Evolutionary conservation across 1,284 basidiomycete genomes (phyloP).

Genomic region (Cutaneotrichosporon dermatis): DNA sequence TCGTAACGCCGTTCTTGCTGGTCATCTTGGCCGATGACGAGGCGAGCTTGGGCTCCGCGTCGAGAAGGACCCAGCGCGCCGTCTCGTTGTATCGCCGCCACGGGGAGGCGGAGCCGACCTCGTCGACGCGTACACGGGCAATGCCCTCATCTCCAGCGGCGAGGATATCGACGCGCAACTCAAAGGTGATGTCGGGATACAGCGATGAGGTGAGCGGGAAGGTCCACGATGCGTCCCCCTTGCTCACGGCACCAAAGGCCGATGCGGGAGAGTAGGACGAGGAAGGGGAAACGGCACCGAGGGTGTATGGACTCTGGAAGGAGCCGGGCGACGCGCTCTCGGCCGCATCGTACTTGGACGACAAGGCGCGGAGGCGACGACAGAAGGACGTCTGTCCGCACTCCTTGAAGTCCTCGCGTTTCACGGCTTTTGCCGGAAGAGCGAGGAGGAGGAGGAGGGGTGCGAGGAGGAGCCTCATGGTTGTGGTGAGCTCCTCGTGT

Average conservation of each 20-base stretch:
- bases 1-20: slow-evolving; percentile 49
- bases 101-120: slow-evolving; percentile 60
- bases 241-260: slow-evolving; percentile 42
- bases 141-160: slow-evolving; percentile 60
- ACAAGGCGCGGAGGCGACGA: slow-evolving; percentile 74
- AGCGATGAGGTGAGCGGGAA: slow-evolving; percentile 70
- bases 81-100: slow-evolving; percentile 83
- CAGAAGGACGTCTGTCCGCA: slow-evolving; percentile 88
- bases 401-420: slow-evolving; percentile 78
- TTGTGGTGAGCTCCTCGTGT: slow-evolving; percentile 7
- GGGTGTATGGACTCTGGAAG: slow-evolving; percentile 79
- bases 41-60: slow-evolving; percentile 57
- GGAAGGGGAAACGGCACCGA: slow-evolving; percentile 57
- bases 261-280: slow-evolving; percentile 44
- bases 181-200: slow-evolving; percentile 75
- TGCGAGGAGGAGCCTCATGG: slow-evolving; percentile 11
- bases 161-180: slow-evolving; percentile 72
- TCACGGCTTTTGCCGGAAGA: slow-evolving; percentile 41
- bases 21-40: slow-evolving; percentile 53
- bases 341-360: slow-evolving; percentile 58
- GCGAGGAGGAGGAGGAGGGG: slow-evolving; percentile 10
- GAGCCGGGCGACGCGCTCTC: slow-evolving; percentile 40
- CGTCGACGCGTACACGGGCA: slow-evolving; percentile 78
- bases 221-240: slow-evolving; percentile 44
- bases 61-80: slow-evolving; percentile 73